Conservation (phyloP, 495 filamentous ascomycete genomes). For the Aspergillus panamensis region DNA sequence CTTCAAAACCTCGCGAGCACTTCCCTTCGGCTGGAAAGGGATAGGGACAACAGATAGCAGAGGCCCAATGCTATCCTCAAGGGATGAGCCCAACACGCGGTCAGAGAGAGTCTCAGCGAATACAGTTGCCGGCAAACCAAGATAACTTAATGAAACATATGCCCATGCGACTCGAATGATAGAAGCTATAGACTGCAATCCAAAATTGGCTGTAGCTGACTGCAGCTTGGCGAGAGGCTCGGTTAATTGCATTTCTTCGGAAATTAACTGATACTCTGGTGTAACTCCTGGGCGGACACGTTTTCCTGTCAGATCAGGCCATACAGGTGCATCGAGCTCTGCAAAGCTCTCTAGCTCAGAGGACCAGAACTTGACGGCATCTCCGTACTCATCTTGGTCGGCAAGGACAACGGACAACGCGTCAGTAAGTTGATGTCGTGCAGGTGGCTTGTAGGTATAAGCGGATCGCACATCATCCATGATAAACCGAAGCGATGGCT, state of each 20-base stretch:
- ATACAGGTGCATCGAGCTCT: conserved; percentile 24
- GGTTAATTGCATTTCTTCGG: conserved; percentile 17
- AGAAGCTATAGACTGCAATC: conserved; percentile 31
- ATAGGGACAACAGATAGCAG: conserved; percentile 33
- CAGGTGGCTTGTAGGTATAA: conserved; percentile 25
- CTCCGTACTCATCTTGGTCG: conserved; percentile 10
- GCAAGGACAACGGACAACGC: conserved; percentile 25
- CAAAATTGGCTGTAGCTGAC: conserved; percentile 21
- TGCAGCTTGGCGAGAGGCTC: conserved; percentile 20
- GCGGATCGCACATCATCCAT: conserved; percentile 26
- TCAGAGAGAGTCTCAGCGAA: conserved; percentile 37
- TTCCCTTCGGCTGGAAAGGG: conserved; percentile 27
- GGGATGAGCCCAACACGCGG: conserved; percentile 23
- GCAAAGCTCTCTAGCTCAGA: conserved; percentile 21
- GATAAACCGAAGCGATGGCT: conserved; percentile 29
- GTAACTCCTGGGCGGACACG: conserved; percentile 16
- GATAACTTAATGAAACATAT: conserved; percentile 29
- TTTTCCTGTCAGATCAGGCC: conserved; percentile 32
- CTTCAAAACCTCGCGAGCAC: conserved; percentile 19
- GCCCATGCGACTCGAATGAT: conserved; percentile 33
- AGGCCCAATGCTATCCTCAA: conserved; percentile 31
- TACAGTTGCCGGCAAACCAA: conserved; percentile 29
- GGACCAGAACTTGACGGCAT: conserved; percentile 28
- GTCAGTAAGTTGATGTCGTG: conserved; percentile 25
- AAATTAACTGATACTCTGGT: conserved; percentile 16